Base-by-base conservation (phyloP, 2,329 filamentous ascomycete genomes). In the Microdochium paspali region DNA sequence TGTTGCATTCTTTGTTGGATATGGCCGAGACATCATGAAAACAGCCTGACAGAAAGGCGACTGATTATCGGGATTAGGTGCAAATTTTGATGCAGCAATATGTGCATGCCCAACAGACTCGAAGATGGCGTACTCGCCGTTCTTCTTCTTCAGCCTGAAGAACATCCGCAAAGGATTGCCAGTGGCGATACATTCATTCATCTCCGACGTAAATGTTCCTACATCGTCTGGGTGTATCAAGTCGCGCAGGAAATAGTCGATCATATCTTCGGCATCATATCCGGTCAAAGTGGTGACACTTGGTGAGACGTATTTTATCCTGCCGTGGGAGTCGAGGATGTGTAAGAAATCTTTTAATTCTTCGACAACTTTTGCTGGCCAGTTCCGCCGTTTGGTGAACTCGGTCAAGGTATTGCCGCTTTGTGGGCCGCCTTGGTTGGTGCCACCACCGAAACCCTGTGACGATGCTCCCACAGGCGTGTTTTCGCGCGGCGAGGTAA, bases 61-160 rank as follows among this genome's bases (percentile, higher is more conserved):
- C 49, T 80, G 74, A 53, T 84, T 84, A 54, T 77, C 75, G 1
- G 79, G 76, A 50, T 80, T 82, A 24, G 79, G 79, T 12, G 77
- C 73, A 51, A 79, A 79, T 50, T 76, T 76, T 53, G 87, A 82
- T 20, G 77, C 80, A 30, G 85, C 85, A 51, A 95, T 83, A 67
- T 97, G 91, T 12, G 90, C 87, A 61, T 96, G 91, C 45, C 91
- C 91, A 55, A 91, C 83, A n/a, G 87, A 84, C 67, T 97, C 91
- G 61, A 97, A 88, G 47, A 96, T 87, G 53, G 76, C 74, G 61
- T 85, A 94, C 2, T 73, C 74, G 21, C 80, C 82, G 60, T 93
- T 87, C 57, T 76, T 75, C 54, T 81, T 80, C 64, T 82, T 87
- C 60, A 96, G 82, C 45, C 91, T 83, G 63, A 94, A 93, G 70